These are phyloP conservation scores for Trichophyton rubrum DNA, from an alignment of 2,329 filamentous ascomycete genomes.

Conservation along the genomic window DNA sequence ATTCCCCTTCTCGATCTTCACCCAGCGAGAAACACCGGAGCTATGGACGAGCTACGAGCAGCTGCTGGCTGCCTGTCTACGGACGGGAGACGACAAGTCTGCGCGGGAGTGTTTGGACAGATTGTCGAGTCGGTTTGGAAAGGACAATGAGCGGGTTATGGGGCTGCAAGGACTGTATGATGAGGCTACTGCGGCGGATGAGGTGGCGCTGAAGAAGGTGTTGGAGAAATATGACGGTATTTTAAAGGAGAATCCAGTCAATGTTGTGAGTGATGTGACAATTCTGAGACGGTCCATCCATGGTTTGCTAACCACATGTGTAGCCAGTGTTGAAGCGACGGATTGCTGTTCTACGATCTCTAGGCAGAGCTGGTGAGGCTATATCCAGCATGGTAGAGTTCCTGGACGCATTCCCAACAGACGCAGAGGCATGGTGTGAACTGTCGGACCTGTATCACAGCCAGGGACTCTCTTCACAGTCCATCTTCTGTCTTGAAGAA, in stretches of 20 bases:
- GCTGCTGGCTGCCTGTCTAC: conserved; percentile 68
- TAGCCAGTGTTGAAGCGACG: conserved; percentile 77
- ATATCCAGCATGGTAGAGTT: conserved; percentile 61
- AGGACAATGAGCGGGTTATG: conserved; percentile 73
- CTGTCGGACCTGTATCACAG: conserved; percentile 73
- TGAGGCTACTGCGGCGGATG: conserved; percentile 62
- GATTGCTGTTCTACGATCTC: conserved; percentile 62
- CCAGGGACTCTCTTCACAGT: conserved; percentile 67
- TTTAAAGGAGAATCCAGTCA: conserved; percentile 59
- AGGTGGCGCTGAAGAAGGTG: conserved; percentile 53
- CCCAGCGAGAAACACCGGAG: conserved; percentile 56
- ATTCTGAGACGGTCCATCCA: background rate
- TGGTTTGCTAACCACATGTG: background rate
- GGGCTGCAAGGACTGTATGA: conserved; percentile 70
- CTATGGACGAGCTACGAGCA: conserved; percentile 82
- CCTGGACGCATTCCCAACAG: conserved; percentile 72
- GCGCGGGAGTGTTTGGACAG: conserved; percentile 64
- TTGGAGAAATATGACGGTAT: conserved; percentile 67
- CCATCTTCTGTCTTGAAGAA: conserved; percentile 81
- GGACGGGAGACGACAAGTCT: conserved; percentile 67
- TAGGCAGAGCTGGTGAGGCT: conserved; percentile 59
- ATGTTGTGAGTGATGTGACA: conserved; percentile 49
- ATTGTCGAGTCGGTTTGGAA: conserved; percentile 68
- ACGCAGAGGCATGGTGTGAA: conserved; percentile 89
- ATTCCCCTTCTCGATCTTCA: conserved; percentile 41